A percentile compares a stretch with the other conserved stretches of the same genome.
phyloP scores from a whole-genome alignment of 2,329 filamentous ascomycete species.

The Ascochyta viciae-villosae region DNA sequence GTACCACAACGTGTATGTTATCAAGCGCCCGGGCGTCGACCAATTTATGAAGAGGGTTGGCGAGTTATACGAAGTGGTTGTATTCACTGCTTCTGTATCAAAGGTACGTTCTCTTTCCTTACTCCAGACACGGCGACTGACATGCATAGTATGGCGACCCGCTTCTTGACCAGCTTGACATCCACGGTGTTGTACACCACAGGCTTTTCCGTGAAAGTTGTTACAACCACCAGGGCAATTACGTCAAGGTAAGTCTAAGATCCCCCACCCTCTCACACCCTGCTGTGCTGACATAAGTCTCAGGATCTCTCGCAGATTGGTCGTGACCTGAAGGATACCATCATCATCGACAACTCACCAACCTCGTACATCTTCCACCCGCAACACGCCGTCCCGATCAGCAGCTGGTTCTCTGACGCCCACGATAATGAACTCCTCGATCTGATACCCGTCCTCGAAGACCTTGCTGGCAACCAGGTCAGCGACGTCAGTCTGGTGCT shows the following conservation, averaged over 20 bases:
- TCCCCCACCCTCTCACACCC: background rate
- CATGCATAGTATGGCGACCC: slow-evolving; percentile 85
- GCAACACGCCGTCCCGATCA: slow-evolving; percentile 97
- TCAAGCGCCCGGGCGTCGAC: slow-evolving; percentile 98
- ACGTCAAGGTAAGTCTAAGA: slow-evolving; percentile 74
- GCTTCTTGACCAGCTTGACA: slow-evolving; percentile 93
- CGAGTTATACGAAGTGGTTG: slow-evolving; percentile 96
- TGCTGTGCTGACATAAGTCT: slow-evolving; percentile 9
- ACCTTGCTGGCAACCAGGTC: slow-evolving; percentile 86
- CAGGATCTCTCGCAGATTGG: slow-evolving; percentile 94
- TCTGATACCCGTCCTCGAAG: slow-evolving; percentile 96
- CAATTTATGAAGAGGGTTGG: slow-evolving; percentile 99
- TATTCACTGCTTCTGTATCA: slow-evolving; percentile 97
- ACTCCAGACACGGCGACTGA: slow-evolving; percentile 18
- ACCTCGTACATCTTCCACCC: slow-evolving; percentile 99
- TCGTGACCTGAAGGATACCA: slow-evolving; percentile 93
- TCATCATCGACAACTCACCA: slow-evolving; percentile 99
- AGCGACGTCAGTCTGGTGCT: slow-evolving; percentile 96
- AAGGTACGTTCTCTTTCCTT: slow-evolving; percentile 67
- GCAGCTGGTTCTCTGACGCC: slow-evolving; percentile 99
- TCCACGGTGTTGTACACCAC: slow-evolving; percentile 96
- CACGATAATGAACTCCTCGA: slow-evolving; percentile 99
- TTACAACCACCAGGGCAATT: slow-evolving; percentile 99
- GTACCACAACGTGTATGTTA: slow-evolving; percentile 99
- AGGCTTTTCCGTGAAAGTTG: slow-evolving; percentile 97